Evolutionary conservation across 495 filamentous ascomycete genomes (phyloP).

Genomic region (Penicillium verhagenii): DNA sequence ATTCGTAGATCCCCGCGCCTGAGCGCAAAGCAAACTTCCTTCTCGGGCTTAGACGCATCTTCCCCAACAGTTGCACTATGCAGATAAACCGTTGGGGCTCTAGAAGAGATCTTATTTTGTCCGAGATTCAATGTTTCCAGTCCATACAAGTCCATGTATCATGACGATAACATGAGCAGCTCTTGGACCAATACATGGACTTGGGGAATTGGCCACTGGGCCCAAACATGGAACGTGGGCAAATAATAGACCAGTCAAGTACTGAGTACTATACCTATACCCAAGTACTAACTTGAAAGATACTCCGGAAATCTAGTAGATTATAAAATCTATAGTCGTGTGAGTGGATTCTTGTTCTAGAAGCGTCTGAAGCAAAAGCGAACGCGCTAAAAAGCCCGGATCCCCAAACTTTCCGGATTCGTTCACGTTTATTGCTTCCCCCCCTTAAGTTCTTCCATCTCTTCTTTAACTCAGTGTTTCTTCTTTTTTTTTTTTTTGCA

Average conservation of each 20-base stretch:
- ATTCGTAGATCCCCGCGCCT: background rate
- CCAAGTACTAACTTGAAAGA: too few species aligned
- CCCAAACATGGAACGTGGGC: too few species aligned
- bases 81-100: background rate
- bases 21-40: background rate
- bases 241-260: too few species aligned
- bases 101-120: too few species aligned
- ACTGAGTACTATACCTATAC: too few species aligned
- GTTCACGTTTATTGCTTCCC: background rate
- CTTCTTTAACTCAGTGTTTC: background rate
- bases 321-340: too few species aligned
- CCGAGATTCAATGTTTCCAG: too few species aligned
- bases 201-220: background rate
- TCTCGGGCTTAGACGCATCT: background rate
- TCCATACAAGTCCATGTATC: too few species aligned
- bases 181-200: too few species aligned
- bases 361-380: background rate
- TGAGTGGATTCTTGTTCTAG: conserved; percentile 1
- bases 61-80: background rate
- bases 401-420: conserved; percentile 12
- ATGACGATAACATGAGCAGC: too few species aligned
- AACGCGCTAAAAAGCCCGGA: conserved; percentile 2
- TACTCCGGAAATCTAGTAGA: too few species aligned
- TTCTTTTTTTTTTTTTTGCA: background rate
- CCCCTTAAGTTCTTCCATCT: background rate